Base-by-base conservation (phyloP, 1,284 basidiomycete species). In the Tremellales sp. region DNA sequence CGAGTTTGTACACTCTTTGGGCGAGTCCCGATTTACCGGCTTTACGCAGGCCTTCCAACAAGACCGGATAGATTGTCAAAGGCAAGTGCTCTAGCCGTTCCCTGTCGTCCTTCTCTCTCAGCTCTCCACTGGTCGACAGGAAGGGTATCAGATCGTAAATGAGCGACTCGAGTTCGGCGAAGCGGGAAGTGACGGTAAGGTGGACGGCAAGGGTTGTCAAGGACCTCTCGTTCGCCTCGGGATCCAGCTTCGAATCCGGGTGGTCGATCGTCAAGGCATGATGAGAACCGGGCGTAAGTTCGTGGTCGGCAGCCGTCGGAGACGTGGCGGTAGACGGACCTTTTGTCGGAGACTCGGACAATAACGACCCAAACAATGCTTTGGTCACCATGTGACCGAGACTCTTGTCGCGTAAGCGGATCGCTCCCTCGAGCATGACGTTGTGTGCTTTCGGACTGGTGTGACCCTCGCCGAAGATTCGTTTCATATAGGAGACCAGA, bases 401-500 rank as follows among this genome's bases (percentile, higher is more conserved):
- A 1, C 45, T 19, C 27, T 57, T 52, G 24, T 56, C 45, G 23
- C 43, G 36, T 10, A 63, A 12, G 10, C 46, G 25, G 2, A 58
- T 54, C 8, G 54, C 48, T 8, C 53, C 54, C 4, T 48, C 35
- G 10, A 60, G 45, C 1, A 61, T 10, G 3, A 46, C 47, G 39
- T 64, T 67, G 41, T 57, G 57, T 7, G 53, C 44, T 22, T 22
- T 25, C 2, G 61, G 53, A 22, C 39, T 46, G n/a, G 35, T 33
- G 22, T 44, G 46, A 15, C 52, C 56, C 41, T 50, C 44, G 5
- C 54, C 52, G 48, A 64, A 64, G 3, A 56, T 52, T 4, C 43
- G 24, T 31, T 57, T 57, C 54, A 70, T 64, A 48, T 74, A 70
- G 17, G 45, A 22, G 21, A 70, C 24, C 17, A 75, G 48, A 3